phyloP scores from a whole-genome alignment of 371 early-diverging fungal genomes.

The Chytridium lagenaria region DNA sequence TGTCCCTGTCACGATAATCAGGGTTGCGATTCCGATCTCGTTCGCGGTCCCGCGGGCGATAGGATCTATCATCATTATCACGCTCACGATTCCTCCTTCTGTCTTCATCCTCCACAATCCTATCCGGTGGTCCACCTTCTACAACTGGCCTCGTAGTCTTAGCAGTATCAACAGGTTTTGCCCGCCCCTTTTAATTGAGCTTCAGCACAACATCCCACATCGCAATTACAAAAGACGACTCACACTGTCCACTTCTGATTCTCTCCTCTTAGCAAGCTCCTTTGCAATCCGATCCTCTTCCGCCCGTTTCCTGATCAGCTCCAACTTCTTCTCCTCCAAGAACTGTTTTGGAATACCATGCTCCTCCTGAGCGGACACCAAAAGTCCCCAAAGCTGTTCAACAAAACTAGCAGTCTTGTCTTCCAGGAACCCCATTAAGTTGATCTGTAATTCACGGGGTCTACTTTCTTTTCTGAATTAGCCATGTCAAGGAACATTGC shows the following conservation, averaged over 20 bases:
- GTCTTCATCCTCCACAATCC: background rate
- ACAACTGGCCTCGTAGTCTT: background rate
- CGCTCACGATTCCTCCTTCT: constrained; percentile 17
- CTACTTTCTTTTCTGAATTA: constrained; percentile 60
- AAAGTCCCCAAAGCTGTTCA: constrained; percentile 85
- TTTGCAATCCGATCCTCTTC: constrained; percentile 29
- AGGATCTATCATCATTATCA: background rate
- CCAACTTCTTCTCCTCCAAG: constrained; percentile 84
- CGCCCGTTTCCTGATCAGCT: constrained; percentile 52
- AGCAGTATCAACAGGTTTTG: no score
- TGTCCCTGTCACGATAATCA: background rate
- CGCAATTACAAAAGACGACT: background rate
- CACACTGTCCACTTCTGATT: constrained; percentile 16
- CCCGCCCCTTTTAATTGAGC: no score
- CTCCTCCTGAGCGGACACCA: constrained; percentile 81
- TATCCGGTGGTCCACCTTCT: no score
- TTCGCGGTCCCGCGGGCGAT: background rate
- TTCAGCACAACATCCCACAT: no score
- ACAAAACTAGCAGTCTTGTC: constrained; percentile 81
- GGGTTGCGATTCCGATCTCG: constrained; percentile 16
- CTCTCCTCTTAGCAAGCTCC: constrained; percentile 7
- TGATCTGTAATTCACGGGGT: constrained; percentile 93
- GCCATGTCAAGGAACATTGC: background rate
- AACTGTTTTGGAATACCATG: constrained; percentile 85
- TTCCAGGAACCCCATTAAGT: constrained; percentile 94